These are phyloP conservation scores for Raphanus sativus DNA, from an alignment of 345 rosid species.

Conservation along the genomic window DNA sequence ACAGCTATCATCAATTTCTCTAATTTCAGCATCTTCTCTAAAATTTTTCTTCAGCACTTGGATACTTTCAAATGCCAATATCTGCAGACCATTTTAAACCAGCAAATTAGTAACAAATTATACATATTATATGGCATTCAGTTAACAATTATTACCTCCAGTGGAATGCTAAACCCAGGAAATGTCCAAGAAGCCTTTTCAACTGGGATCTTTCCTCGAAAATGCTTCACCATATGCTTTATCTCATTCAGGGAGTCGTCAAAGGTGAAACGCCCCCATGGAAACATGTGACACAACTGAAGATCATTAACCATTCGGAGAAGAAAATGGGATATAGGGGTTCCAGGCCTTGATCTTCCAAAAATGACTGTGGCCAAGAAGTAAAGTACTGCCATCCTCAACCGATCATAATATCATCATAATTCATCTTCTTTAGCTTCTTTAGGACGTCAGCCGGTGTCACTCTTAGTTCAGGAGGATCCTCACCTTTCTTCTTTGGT, in stretches of 20 bases:
- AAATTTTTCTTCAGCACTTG: neutral
- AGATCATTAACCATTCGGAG: neutral
- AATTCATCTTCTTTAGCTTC: neutral
- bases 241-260: neutral
- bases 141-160: neutral
- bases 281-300: neutral
- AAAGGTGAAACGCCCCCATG: neutral
- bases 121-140: neutral
- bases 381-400: neutral
- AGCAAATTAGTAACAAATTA: neutral
- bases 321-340: neutral
- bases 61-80: neutral
- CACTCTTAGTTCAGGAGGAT: neutral
- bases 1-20: neutral
- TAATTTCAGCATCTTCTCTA: neutral
- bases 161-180: neutral
- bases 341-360: neutral
- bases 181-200: neutral
- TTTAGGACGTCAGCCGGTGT: neutral
- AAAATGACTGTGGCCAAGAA: neutral
- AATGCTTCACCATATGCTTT: neutral
- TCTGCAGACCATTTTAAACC: neutral
- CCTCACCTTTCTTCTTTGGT: neutral
- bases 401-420: neutral
- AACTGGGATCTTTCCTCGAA: neutral